Evolutionary conservation across 2,329 filamentous ascomycete species (phyloP).

Genomic region (Diaporthe ampelina): DNA sequence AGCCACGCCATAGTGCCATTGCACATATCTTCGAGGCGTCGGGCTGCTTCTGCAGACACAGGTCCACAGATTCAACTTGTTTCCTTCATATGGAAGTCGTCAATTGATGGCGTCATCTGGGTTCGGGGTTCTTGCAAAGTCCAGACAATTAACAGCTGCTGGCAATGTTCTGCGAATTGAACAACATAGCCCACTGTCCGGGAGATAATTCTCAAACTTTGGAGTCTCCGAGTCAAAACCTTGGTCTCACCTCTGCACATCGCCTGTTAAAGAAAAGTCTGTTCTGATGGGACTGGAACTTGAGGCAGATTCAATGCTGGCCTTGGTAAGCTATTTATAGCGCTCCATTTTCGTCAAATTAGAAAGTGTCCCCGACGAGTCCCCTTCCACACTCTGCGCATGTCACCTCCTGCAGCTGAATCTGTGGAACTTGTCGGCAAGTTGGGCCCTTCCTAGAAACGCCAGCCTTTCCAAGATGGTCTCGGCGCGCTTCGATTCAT

Average conservation of each 20-base stretch:
- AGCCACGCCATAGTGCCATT: background rate
- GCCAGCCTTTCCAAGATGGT: background rate
- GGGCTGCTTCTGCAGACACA: background rate
- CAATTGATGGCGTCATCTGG: background rate
- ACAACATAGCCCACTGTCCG: too few relatives aligned
- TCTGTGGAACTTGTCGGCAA: background rate
- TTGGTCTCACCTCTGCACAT: background rate
- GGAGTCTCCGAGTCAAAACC: background rate
- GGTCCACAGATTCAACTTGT: too few relatives aligned
- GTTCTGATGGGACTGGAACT: background rate
- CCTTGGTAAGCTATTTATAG: background rate
- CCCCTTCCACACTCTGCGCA: background rate
- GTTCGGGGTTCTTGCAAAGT: background rate
- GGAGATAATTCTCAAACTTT: background rate
- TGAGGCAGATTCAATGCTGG: background rate
- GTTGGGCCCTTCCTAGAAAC: too few relatives aligned
- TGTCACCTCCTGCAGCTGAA: background rate
- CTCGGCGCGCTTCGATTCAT: background rate
- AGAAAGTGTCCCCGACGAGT: too few relatives aligned
- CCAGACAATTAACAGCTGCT: too few relatives aligned
- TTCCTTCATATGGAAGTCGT: background rate
- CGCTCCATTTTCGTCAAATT: background rate
- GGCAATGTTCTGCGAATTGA: background rate
- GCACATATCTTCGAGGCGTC: background rate
- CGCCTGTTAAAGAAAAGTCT: too few relatives aligned